Base-by-base conservation (phyloP, 352 stramenopile genomes). In the Pythium chondricola region DNA sequence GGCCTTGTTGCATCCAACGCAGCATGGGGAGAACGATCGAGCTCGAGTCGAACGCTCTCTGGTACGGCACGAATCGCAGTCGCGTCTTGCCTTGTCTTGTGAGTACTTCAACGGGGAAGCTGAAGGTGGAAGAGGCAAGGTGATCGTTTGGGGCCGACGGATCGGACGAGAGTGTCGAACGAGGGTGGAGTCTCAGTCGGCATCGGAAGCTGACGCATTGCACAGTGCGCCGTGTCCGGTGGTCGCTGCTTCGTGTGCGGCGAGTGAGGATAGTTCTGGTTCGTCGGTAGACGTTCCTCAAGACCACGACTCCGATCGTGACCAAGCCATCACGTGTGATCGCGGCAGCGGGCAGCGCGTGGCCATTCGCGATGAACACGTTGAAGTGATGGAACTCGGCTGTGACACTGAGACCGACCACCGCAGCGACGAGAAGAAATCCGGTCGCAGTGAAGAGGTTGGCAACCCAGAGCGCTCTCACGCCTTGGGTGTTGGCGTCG, bases 161-260 rank as follows among this genome's bases (percentile, higher is more conserved):
- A n/a, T n/a, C n/a, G n/a, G n/a, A n/a, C n/a, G n/a, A n/a, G n/a
- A n/a, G n/a, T n/a, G n/a, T n/a, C n/a, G n/a, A n/a, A n/a, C n/a
- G n/a, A n/a, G n/a, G n/a, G n/a, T 18, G 14, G 5, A 61, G 43
- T 6, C 37, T 25, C 7, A 65, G 45, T 4, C 42, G 44, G 39
- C 43, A 57, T 0, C 57, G 50, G 21, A 60, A 57, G 33, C 39
- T 57, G 2, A 53, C 51, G 13, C 57, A 65, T 32, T 58, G 18
- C 6, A 58, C 36, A 0, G 24, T 41, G n/a, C 26, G 0, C 21
- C 6, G 10, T 24, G 20, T 3, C 16, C 7, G 2, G 38, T 25
- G 26, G 42, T 24, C 14, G 20, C 18, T 14, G 31, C 29, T 48
- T 14, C 20, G 17, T 24, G 21, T 22, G 27, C 1, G 14, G 20